These are phyloP conservation scores for Penicillium corylophilum DNA, from an alignment of 2,329 filamentous ascomycete species.

Conservation along the genomic window DNA sequence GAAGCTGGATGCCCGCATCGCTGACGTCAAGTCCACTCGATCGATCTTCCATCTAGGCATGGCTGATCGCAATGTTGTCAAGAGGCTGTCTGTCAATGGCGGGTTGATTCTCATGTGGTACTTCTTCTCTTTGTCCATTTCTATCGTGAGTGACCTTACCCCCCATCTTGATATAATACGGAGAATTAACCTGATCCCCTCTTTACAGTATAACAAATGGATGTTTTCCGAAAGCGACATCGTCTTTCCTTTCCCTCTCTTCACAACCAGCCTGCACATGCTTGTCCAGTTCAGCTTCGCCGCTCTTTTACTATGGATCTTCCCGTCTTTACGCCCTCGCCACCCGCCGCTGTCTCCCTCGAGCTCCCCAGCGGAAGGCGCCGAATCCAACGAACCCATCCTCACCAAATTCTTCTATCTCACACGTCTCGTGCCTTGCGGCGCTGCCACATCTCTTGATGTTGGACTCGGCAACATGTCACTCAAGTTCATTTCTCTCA, in stretches of 20 bases:
- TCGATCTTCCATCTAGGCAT: slow-evolving; percentile 63
- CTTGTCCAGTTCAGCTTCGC: slow-evolving; percentile 85
- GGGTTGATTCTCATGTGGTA: slow-evolving; percentile 85
- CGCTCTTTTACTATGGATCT: slow-evolving; percentile 71
- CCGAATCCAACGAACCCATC: slow-evolving; percentile 53
- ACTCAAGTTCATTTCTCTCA: slow-evolving; percentile 91
- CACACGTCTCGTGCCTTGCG: slow-evolving; percentile 87
- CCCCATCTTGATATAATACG: neutral
- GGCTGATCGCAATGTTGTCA: slow-evolving; percentile 72
- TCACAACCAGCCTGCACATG: slow-evolving; percentile 95
- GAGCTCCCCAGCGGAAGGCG: slow-evolving; percentile 45
- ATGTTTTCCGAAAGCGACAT: slow-evolving; percentile 88
- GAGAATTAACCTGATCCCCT: neutral
- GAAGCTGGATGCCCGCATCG: slow-evolving; percentile 68
- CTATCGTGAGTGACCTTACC: slow-evolving; percentile 62
- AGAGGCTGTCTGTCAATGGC: slow-evolving; percentile 70
- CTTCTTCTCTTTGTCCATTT: slow-evolving; percentile 88
- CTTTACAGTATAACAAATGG: slow-evolving; percentile 91
- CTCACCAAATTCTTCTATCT: slow-evolving; percentile 92
- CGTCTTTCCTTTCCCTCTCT: slow-evolving; percentile 91
- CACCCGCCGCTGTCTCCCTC: slow-evolving; percentile 28
- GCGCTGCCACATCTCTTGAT: slow-evolving; percentile 87
- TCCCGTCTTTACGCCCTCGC: slow-evolving; percentile 77
- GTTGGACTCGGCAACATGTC: slow-evolving; percentile 96
- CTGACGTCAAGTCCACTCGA: slow-evolving; percentile 59